Evolutionary conservation across 345 rosid species (phyloP).

Genomic region (Sisymbrium altissimum): DNA sequence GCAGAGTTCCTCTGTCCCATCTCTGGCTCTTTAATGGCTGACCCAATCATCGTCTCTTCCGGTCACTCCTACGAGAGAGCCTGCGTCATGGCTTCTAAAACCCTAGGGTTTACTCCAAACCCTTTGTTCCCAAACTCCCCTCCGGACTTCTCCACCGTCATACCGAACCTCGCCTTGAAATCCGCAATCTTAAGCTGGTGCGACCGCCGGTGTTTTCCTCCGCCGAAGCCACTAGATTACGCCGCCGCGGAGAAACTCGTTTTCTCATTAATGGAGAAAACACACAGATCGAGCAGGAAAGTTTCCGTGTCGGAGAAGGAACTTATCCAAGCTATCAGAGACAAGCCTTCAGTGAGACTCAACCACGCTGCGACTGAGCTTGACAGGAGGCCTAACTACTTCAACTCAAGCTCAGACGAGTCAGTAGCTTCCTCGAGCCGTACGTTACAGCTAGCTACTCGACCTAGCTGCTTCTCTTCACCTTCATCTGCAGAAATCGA

Average conservation of each 20-base stretch:
- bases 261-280: constrained; percentile 33
- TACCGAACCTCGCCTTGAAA: constrained; percentile 82
- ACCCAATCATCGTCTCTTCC: constrained; percentile 84
- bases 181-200: constrained; percentile 75
- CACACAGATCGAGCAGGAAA: neutral
- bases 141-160: constrained; percentile 68
- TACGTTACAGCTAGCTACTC: constrained; percentile 44
- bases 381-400: constrained; percentile 37
- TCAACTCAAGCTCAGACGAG: constrained; percentile 54
- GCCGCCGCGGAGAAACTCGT: constrained; percentile 52
- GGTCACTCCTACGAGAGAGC: constrained; percentile 84
- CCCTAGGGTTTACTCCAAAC: constrained; percentile 47
- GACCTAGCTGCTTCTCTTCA: constrained; percentile 65
- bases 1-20: constrained; percentile 72
- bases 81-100: constrained; percentile 61
- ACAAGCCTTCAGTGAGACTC: constrained; percentile 37
- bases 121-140: constrained; percentile 35
- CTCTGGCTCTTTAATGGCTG: constrained; percentile 71
- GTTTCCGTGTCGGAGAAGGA: constrained; percentile 31
- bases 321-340: constrained; percentile 35
- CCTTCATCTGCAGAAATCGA: constrained; percentile 59
- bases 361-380: constrained; percentile 49
- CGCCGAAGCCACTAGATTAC: constrained; percentile 52
- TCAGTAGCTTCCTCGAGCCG: constrained; percentile 38
- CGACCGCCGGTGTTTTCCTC: constrained; percentile 33